Percentiles rank a stretch among this genome's conserved stretches.
phyloP scores from a whole-genome alignment of 202 grass and related monocot species.

The Alloteropsis angusta region DNA sequence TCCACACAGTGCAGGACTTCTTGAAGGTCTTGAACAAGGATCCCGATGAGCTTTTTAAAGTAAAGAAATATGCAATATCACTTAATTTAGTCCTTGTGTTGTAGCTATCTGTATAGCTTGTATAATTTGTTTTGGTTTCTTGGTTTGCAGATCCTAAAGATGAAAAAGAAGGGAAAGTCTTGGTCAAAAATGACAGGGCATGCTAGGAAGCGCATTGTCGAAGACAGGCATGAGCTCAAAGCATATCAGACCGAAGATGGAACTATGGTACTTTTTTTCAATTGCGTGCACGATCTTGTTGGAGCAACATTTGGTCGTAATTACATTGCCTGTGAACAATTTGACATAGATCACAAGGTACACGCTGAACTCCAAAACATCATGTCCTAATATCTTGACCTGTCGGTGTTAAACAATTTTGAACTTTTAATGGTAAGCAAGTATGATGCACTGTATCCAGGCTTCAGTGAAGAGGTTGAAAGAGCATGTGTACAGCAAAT shows the following conservation, averaged over 20 bases:
- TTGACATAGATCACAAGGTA: not conserved
- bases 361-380: not conserved
- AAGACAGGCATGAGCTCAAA: not conserved
- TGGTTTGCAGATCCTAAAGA: not conserved
- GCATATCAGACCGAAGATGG: not conserved
- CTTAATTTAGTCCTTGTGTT: not conserved
- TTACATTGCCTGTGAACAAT: not conserved
- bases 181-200: constrained; percentile 15
- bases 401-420: not conserved
- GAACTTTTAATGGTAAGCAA: not conserved
- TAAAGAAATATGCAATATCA: not conserved
- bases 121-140: not conserved
- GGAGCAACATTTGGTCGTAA: not conserved
- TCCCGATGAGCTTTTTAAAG: not conserved
- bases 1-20: constrained; percentile 36
- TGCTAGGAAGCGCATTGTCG: not conserved
- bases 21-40: constrained; percentile 23
- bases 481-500: not conserved
- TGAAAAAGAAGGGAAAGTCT: not conserved
- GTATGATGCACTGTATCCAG: not conserved
- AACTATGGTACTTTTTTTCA: not conserved
- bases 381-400: not conserved
- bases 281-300: not conserved
- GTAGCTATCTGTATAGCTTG: not conserved
- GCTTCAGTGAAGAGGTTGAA: not conserved